phyloP scores from a whole-genome alignment of 352 stramenopile species.

The Aphanomyces euteiches region DNA sequence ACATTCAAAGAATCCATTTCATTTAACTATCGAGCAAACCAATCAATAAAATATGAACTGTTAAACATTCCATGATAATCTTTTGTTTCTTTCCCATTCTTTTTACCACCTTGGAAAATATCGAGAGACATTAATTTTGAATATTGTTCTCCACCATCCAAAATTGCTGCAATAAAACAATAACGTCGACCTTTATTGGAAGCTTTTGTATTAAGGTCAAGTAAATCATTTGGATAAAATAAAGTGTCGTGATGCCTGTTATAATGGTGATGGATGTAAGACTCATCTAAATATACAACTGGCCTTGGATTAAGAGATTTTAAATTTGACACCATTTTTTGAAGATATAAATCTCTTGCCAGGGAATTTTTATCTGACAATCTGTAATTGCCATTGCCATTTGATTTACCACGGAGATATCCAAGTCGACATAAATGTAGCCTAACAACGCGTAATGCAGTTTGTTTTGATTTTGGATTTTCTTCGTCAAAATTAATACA shows the following conservation, averaged over 20 bases:
- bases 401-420: not conserved
- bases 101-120: conserved; percentile 17
- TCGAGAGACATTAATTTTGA: not conserved
- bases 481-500: not conserved
- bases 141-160: not conserved
- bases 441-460: not conserved
- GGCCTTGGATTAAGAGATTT: not conserved
- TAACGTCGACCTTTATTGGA: conserved; percentile 12
- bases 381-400: not conserved
- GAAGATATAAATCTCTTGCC: not conserved
- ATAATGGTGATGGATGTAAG: conserved; percentile 17
- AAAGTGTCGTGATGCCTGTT: not conserved
- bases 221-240: conserved; percentile 9
- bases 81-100: not conserved
- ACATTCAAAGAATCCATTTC: conserved; percentile 6
- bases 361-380: conserved; percentile 10
- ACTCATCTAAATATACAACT: conserved; percentile 17
- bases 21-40: conserved; percentile 21
- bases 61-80: conserved; percentile 30
- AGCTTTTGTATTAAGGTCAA: not conserved
- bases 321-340: conserved; percentile 8
- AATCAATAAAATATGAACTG: conserved; percentile 29
- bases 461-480: not conserved
- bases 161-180: conserved; percentile 27
- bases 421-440: not conserved